Conservation (phyloP, 768 basidiomycete genomes). For the Mycena alexandri region DNA sequence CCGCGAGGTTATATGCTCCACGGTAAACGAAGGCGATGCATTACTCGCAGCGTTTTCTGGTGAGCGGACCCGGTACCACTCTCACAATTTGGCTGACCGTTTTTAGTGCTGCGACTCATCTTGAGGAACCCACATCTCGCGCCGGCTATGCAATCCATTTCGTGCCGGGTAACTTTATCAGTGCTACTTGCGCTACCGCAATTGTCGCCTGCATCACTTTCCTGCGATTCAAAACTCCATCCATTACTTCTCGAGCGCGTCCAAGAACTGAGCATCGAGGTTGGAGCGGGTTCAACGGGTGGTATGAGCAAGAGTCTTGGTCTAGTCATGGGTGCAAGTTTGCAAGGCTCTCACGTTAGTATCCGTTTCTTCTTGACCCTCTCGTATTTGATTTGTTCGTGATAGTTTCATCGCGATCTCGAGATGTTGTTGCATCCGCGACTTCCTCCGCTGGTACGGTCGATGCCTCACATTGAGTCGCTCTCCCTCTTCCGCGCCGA, state of each 20-base stretch:
- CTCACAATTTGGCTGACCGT: constrained; percentile 1
- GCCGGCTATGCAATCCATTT: constrained; percentile 68
- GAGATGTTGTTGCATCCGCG: constrained; percentile 84
- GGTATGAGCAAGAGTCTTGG: constrained; percentile 73
- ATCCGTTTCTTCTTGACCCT: neutral
- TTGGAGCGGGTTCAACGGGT: constrained; percentile 67
- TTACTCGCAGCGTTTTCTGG: constrained; percentile 71
- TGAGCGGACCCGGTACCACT: constrained; percentile 45
- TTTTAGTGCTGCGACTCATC: constrained; percentile 62
- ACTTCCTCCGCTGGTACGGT: constrained; percentile 79
- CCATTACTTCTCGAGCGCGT: constrained; percentile 58
- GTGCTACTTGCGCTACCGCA: constrained; percentile 68
- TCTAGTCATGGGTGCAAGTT: constrained; percentile 62
- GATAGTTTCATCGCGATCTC: constrained; percentile 51
- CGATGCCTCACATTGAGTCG: constrained; percentile 72
- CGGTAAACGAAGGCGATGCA: constrained; percentile 62
- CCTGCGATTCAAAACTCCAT: constrained; percentile 65
- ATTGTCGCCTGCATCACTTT: constrained; percentile 67
- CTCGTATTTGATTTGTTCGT: constrained; percentile 5
- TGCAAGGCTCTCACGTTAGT: constrained; percentile 37
- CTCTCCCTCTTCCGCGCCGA: constrained; percentile 73
- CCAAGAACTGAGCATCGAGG: constrained; percentile 60
- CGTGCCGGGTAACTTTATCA: constrained; percentile 69
- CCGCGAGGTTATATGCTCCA: constrained; percentile 62
- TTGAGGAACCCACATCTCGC: constrained; percentile 65